These are phyloP conservation scores for Leucosporidium yakuticum DNA, from an alignment of 768 basidiomycete genomes.

Conservation along the genomic window DNA sequence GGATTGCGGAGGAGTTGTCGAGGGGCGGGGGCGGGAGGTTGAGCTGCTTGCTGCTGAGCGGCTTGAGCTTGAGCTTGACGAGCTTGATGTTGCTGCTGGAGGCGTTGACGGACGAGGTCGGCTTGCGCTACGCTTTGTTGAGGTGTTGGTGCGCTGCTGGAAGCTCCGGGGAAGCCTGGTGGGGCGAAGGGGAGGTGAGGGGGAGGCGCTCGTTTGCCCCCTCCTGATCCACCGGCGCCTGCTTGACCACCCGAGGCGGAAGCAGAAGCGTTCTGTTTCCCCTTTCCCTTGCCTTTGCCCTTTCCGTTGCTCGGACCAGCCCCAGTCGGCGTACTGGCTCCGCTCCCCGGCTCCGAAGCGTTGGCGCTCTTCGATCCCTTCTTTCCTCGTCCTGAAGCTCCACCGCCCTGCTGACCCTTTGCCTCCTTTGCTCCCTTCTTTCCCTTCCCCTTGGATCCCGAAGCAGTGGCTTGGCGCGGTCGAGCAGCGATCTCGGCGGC, in stretches of 20 bases:
- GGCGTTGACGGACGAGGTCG: too few relatives aligned
- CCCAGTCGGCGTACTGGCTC: not conserved
- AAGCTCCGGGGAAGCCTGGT: not conserved
- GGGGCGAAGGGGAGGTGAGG: not conserved
- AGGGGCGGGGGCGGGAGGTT: too few relatives aligned
- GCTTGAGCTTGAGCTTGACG: too few relatives aligned
- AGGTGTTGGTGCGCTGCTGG: not conserved
- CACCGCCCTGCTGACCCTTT: too few relatives aligned
- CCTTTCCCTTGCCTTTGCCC: not conserved
- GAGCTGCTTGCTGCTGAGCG: too few relatives aligned
- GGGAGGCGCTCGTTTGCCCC: not conserved
- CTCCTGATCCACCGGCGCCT: too few relatives aligned
- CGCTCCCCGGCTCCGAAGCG: too few relatives aligned
- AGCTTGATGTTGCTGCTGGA: too few relatives aligned
- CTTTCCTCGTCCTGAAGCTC: too few relatives aligned
- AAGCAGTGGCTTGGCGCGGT: not conserved
- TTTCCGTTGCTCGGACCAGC: not conserved
- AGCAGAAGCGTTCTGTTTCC: not conserved
- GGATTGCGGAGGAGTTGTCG: too few relatives aligned
- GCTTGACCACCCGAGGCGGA: not conserved
- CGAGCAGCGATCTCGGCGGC: slow-evolving; percentile 53
- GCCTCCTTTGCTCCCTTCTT: too few relatives aligned
- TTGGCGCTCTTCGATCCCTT: too few relatives aligned
- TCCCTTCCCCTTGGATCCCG: not conserved
- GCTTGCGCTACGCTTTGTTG: not conserved